phyloP scores from a whole-genome alignment of 2,329 filamentous ascomycete species.

The Talaromyces piceae region DNA sequence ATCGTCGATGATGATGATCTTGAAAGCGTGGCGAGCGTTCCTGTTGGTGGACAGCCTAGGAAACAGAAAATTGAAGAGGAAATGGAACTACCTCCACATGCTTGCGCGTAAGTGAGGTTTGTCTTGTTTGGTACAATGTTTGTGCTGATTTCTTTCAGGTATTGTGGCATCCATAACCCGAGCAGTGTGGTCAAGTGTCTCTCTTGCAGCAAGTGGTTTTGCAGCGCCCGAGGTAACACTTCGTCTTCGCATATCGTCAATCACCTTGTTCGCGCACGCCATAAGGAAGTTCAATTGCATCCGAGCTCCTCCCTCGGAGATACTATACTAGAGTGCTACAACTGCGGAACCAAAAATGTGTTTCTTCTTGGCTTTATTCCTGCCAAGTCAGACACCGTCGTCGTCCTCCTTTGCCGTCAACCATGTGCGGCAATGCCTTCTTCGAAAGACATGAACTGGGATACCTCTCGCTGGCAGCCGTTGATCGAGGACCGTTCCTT shows the following conservation, averaged over 20 bases:
- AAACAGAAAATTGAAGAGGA: conserved; percentile 62
- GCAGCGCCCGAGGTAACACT: conserved; percentile 91
- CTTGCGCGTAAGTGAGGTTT: conserved; percentile 70
- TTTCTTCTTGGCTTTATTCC: conserved; percentile 97
- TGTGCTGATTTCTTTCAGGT: conserved; percentile 45
- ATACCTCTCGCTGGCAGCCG: conserved; percentile 94
- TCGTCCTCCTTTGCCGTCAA: conserved; percentile 91
- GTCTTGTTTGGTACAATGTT: not conserved
- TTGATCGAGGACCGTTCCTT: conserved; percentile 96
- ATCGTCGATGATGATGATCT: conserved; percentile 74
- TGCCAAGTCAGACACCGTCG: conserved; percentile 95
- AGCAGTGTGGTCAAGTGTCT: conserved; percentile 95
- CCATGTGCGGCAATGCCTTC: conserved; percentile 92
- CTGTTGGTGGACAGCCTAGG: conserved; percentile 67
- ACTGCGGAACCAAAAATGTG: conserved; percentile 98
- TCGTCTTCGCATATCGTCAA: conserved; percentile 98
- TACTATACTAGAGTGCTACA: conserved; percentile 96
- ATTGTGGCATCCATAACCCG: conserved; percentile 95
- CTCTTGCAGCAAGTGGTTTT: conserved; percentile 97
- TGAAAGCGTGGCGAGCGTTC: conserved; percentile 70
- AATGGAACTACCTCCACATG: conserved; percentile 85
- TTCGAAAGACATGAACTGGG: conserved; percentile 99
- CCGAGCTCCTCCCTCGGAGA: conserved; percentile 88
- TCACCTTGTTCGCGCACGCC: conserved; percentile 89
- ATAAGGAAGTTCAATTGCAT: conserved; percentile 98